phyloP scores from a whole-genome alignment of 331 rosid genomes.

The Saraca asoca region DNA sequence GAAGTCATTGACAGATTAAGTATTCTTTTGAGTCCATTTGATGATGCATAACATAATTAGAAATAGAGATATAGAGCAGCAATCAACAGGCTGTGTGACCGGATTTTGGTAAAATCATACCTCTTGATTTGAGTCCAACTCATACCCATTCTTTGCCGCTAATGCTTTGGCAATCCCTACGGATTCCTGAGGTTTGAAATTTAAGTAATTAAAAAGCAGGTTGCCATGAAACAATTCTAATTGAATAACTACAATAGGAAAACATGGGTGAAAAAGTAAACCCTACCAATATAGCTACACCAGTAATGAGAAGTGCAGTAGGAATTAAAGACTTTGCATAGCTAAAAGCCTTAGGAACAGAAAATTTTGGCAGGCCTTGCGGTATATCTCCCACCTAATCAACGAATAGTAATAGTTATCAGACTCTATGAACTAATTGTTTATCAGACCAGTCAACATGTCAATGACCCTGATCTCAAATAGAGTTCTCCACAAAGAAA shows the following conservation, averaged over 20 bases:
- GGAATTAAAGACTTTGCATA: constrained; percentile 78
- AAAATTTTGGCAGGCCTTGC: constrained; percentile 85
- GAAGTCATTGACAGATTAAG: background rate
- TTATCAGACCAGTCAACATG: too few relatives aligned
- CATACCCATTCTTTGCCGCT: constrained; percentile 97
- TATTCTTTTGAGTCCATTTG: background rate
- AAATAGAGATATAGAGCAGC: constrained; percentile 1
- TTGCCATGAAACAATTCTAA: constrained; percentile 16
- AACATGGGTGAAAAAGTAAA: constrained; percentile 29
- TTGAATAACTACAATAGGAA: constrained; percentile 6
- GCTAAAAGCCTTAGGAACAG: constrained; percentile 76
- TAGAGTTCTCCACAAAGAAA: constrained; percentile 4
- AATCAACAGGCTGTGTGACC: constrained; percentile 17
- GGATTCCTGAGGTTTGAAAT: constrained; percentile 67
- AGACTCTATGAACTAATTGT: too few relatives aligned
- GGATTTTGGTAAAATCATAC: constrained; percentile 48
- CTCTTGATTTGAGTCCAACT: constrained; percentile 98
- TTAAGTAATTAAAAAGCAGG: constrained; percentile 25
- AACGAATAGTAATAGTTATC: constrained; percentile 36
- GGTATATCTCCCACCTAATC: constrained; percentile 94
- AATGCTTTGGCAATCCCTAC: constrained; percentile 99
- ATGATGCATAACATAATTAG: constrained; percentile 7
- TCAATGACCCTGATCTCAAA: constrained; percentile 15
- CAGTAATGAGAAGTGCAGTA: constrained; percentile 88
- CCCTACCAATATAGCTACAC: constrained; percentile 95